Base-by-base conservation (phyloP, 306 rosid species). In the Neltuma alba region DNA sequence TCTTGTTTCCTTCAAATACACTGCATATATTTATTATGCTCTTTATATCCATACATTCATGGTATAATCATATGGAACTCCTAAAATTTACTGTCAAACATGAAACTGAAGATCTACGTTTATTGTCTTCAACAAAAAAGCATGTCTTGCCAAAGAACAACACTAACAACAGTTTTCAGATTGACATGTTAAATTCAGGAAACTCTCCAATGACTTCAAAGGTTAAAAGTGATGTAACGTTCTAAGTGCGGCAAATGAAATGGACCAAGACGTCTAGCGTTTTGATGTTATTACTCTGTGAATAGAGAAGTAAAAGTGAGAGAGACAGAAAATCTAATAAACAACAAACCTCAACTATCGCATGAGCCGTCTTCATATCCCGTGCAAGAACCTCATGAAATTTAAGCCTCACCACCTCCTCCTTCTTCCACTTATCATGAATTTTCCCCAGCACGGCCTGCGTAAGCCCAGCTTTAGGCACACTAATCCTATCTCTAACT, bases 321-420 rank as follows among this genome's bases (percentile, higher is more conserved):
- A 18, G 44, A 38, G 34, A 18, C 2, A 66, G 31, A 48, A 23
- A 42, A 81, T 67, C 25, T 74, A 58, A 38, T 57, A 31, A 62
- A 63, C 10, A 68, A 75, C 87, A 37, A 80, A 90, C 98, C 98
- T 92, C 92, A 18, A 95, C 94, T 41, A 92, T 89, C 75, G 85
- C 89, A 52, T 89, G 98, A 18, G 94, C 99, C 5, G 92, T 85
- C 86, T 91, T 95, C 96, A 92, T 92, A 77, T 95, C 93, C 23
- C 83, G 87, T 0, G 96, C 94, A 57, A 95, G 96, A 30, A 79
- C 80, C 81, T 92, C 97, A 73, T 92, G 93, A 79, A 95, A 95
- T 84, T 95, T 95, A 70, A 95, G 99, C 83, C 91, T 85, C 11
- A 89, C 98, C 58, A 95, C 34, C 83, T 92, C 98, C 77, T 86